Conservation (phyloP, 2,329 filamentous ascomycete species). For the Aspergillus latus region DNA sequence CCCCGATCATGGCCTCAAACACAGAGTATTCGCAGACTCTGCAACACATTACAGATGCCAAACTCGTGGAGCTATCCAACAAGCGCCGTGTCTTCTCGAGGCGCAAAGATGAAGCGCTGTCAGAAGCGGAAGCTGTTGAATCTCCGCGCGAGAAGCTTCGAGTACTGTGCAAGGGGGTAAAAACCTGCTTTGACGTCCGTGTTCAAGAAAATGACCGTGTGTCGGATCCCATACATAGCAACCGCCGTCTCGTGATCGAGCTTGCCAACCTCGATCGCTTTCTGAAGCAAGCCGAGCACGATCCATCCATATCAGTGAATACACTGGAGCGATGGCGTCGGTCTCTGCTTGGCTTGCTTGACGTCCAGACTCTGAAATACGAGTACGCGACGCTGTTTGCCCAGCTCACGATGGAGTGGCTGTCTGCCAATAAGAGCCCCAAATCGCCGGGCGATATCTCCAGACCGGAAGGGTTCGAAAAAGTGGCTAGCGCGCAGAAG, state of each 20-base stretch:
- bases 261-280: constrained; percentile 17
- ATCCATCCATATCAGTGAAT: constrained; percentile 13
- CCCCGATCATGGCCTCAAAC: constrained; percentile 5
- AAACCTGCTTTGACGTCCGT: constrained; percentile 11
- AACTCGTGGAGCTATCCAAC: constrained; percentile 18
- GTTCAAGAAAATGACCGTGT: constrained; percentile 9
- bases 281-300: constrained; percentile 15
- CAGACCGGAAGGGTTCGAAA: constrained; percentile 7
- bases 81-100: constrained; percentile 14
- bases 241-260: neutral
- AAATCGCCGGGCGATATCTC: neutral
- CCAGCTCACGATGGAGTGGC: constrained; percentile 18
- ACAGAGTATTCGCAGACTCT: constrained; percentile 15
- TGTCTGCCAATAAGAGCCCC: constrained; percentile 11
- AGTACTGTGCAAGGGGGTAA: constrained; percentile 11
- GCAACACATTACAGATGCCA: constrained; percentile 18
- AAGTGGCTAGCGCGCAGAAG: neutral
- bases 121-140: neutral
- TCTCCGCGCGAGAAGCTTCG: constrained; percentile 1
- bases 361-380: constrained; percentile 17
- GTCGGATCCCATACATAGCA: neutral
- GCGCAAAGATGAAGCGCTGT: constrained; percentile 8
- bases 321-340: constrained; percentile 12
- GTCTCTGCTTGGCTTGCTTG: constrained; percentile 8
- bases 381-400: constrained; percentile 18